Evolutionary conservation across 176 grass and related monocot species (phyloP), one percentile per base, ranked within the genome.

Genomic region (Zea luxurians): DNA sequence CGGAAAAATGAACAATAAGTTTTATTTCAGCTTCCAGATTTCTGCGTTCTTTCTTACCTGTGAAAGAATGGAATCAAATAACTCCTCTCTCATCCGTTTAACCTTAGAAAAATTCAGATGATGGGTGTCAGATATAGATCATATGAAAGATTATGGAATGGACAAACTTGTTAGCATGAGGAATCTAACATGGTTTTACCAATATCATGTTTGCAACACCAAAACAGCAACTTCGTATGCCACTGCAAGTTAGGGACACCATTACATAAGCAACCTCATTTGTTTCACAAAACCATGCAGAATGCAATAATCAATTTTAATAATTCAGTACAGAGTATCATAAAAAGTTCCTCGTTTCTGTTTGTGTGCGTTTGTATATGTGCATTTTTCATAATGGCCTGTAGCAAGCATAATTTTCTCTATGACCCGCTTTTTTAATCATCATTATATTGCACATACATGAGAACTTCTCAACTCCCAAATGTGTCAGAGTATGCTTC

Each of bases 181-280:
- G 58, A 88, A 76, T 86, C 58, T 60, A 78, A 78, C 71, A 92
- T 74, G 53, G 47, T 86, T 92, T 93, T 97, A 97, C 96, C 96
- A 98, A 86, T 87, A 89, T 98, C 92, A 94, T 98, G 86, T 98
- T 98, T 42, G 96, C 92, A 72, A 98, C 91, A 78, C 85, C 89
- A 70, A 98, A 98, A 89, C 85, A 91, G 92, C 91, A 94, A 52
- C 96, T 91, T 92, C 92, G 85, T 76, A 98, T 11, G 68, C 96
- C 96, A 89, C 96, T 98, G 91, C 88, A 92, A 78, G 90, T 79
- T 37, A 37, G 74, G 47, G 71, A 80, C 37, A 89, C 5, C 42
- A 78, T 49, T 89, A 76, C 36, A 80, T 89, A 81, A 89, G 82
- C 42, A 85, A 77, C 35, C 58, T 71, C 38, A 34, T 36, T 66